Conservation (phyloP, 257 asterid species). For the Solanum medicagineum region DNA sequence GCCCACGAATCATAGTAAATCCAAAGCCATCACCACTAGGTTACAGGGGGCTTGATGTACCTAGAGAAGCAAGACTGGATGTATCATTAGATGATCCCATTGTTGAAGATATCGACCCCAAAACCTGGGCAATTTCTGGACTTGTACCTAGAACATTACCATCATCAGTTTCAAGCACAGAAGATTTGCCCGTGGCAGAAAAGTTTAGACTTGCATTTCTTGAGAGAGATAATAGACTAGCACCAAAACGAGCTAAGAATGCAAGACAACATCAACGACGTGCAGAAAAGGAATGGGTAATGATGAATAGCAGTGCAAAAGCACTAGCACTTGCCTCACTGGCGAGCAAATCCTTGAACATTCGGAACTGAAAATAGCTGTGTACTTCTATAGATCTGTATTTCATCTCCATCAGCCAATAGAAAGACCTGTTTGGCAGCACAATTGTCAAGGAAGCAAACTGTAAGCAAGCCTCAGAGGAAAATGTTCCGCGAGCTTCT, state of each 20-base stretch:
- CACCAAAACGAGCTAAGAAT: slow-evolving; percentile 94
- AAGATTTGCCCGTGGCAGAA: slow-evolving; percentile 74
- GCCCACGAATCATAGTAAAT: slow-evolving; percentile 73
- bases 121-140: slow-evolving; percentile 63
- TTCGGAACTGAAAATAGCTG: slow-evolving; percentile 6
- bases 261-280: slow-evolving; percentile 88
- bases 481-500: not conserved
- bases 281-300: slow-evolving; percentile 67
- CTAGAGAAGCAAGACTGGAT: slow-evolving; percentile 53
- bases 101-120: slow-evolving; percentile 61
- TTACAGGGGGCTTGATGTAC: slow-evolving; percentile 50
- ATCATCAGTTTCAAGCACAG: slow-evolving; percentile 14
- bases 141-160: slow-evolving; percentile 5
- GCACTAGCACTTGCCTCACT: slow-evolving; percentile 75
- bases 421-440: not conserved
- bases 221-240: slow-evolving; percentile 84
- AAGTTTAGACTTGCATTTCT: slow-evolving; percentile 81
- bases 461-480: not conserved
- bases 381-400: not conserved
- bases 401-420: not conserved
- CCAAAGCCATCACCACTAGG: slow-evolving; percentile 67
- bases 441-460: not conserved
- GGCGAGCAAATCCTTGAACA: slow-evolving; percentile 40
- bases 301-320: slow-evolving; percentile 49
- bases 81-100: slow-evolving; percentile 45